Evolutionary conservation across 306 rosid species (phyloP), one percentile per base, ranked within the genome.

Genomic region (Trichosanthes truncata): DNA sequence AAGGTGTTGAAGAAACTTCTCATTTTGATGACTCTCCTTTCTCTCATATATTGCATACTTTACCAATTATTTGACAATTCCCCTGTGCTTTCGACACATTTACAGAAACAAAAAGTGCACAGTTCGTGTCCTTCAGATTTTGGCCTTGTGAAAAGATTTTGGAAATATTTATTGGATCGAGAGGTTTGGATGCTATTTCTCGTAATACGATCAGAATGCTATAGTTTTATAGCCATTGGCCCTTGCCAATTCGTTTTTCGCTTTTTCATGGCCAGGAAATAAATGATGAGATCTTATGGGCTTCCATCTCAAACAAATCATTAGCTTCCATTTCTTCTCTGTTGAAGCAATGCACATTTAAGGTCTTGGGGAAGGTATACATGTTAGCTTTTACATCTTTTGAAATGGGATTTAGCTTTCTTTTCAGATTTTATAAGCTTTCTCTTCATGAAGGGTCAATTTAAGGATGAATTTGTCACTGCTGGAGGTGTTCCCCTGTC

Each of bases 381-480:
- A 46, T 57, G 78, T 29, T 77, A 76, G 73, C 55, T 76, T 66
- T 53, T 63, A 45, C 69, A 41, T 49, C 40, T 57, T 14, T 18
- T 20, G 79, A 71, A 69, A 59, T 40, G 21, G 76, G 38, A 26
- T 49, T 12, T 81, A 55, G 56, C 72, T 29, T n/a, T 62, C 43
- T 53, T 63, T 80, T 76, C 51, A 38, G 53, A 35, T 72, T 11
- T 71, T 55, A 60, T 56, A 25, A 14, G 33, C 78, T 65, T 26
- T 60, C 48, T 61, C 78, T 81, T 56, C 74, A 15, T 82, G 80
- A 83, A 94, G 98, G 96, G 96, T 85, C 96, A 84, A 91, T 94
- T 91, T 77, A 94, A 94, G 86, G 98, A 94, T 83, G 98, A 94
- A 86, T 94, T 94, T 85, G 97, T 94, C 80, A 94, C 97, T 55